phyloP scores from a whole-genome alignment of 2,329 filamentous ascomycete genomes.

The Phyllosticta ampelicida region DNA sequence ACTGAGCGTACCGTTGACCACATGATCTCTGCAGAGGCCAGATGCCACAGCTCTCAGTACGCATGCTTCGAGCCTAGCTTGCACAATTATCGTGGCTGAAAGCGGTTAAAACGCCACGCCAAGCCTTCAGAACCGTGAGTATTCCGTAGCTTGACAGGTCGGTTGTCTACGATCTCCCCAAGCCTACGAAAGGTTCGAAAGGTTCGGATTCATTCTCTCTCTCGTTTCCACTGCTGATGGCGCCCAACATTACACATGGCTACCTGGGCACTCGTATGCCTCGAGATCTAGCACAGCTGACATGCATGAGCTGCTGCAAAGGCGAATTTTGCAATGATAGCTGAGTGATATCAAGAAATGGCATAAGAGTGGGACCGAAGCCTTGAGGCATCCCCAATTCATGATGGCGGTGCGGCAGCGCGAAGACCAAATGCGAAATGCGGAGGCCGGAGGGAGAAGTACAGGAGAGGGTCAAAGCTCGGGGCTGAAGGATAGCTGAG shows the following conservation, averaged over 20 bases:
- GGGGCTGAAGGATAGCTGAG: neutral
- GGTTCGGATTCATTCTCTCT: neutral
- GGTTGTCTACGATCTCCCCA: neutral
- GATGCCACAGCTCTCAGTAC: neutral
- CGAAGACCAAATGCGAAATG: neutral
- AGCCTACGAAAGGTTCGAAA: neutral
- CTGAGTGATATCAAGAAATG: neutral
- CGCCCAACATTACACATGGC: neutral
- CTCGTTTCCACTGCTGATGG: neutral
- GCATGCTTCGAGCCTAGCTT: neutral
- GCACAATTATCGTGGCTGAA: neutral
- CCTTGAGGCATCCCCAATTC: neutral
- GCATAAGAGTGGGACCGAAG: neutral
- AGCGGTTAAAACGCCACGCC: neutral
- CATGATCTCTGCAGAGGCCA: neutral
- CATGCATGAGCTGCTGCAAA: neutral
- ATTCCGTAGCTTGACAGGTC: neutral
- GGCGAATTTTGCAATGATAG: neutral
- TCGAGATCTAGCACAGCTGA: neutral
- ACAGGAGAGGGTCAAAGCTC: neutral
- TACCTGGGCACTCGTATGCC: neutral
- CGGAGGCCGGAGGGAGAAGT: neutral
- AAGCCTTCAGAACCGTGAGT: neutral
- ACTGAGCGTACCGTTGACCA: neutral
- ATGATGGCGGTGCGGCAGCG: neutral